A percentile compares a stretch with the other conserved stretches of the same genome.
Evolutionary conservation across 148 eudicot genomes (phyloP).

Genomic region (Rhododendron griersonianum): DNA sequence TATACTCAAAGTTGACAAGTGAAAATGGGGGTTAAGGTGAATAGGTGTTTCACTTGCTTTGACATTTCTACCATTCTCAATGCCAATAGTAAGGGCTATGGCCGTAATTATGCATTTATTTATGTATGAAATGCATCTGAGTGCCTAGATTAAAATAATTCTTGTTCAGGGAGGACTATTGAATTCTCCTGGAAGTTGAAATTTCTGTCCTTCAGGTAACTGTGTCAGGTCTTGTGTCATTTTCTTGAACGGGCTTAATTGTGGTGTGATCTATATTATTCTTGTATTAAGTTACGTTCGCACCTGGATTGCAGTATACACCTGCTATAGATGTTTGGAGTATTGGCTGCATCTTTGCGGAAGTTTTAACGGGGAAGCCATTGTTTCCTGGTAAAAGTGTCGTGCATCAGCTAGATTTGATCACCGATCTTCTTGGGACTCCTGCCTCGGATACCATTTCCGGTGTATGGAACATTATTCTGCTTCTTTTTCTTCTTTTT

Average conservation of each 20-base stretch:
- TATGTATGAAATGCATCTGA: slow-evolving; percentile 24
- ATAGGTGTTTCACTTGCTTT: slow-evolving; percentile 1
- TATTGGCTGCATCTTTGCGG: slow-evolving; percentile 94
- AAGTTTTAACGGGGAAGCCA: slow-evolving; percentile 82
- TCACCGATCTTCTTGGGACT: slow-evolving; percentile 92
- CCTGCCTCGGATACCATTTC: slow-evolving; percentile 71
- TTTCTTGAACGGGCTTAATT: slow-evolving; percentile 20
- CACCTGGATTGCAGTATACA: slow-evolving; percentile 65
- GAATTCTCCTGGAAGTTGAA: slow-evolving; percentile 76
- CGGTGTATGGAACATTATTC: slow-evolving; percentile 45
- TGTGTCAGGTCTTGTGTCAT: slow-evolving; percentile 34
- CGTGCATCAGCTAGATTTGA: slow-evolving; percentile 86
- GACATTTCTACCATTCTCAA: neutral
- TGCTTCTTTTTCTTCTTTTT: neutral
- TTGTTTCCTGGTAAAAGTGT: slow-evolving; percentile 95
- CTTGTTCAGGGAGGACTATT: slow-evolving; percentile 69
- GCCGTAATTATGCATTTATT: neutral
- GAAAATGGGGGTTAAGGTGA: neutral
- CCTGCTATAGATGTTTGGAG: slow-evolving; percentile 98
- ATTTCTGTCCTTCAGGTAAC: slow-evolving; percentile 56
- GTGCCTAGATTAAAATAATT: slow-evolving; percentile 66
- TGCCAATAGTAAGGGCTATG: slow-evolving; percentile 2
- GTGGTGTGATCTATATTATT: slow-evolving; percentile 10
- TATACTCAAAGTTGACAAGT: neutral
- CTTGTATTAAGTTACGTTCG: slow-evolving; percentile 12